These are phyloP conservation scores for Eimeria praecox DNA, from an alignment of 169 alveolate species.

Conservation along the genomic window DNA sequence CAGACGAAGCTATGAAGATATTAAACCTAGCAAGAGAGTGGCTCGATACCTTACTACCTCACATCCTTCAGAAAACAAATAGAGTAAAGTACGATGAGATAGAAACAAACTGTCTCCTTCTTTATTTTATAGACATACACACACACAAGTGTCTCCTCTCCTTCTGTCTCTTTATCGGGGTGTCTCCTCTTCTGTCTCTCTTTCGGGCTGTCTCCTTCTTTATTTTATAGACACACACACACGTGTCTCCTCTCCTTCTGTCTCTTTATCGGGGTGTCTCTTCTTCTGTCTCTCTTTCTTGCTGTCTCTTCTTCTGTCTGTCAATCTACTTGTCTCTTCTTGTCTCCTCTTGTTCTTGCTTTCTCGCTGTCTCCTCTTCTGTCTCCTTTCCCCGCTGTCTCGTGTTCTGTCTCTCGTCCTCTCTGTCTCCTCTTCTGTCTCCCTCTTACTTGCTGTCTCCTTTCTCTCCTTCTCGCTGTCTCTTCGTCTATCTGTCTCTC, in stretches of 20 bases:
- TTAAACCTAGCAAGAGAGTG: slow-evolving; percentile 91
- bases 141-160: no score
- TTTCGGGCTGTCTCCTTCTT: background rate
- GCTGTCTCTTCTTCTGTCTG: background rate
- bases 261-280: no score
- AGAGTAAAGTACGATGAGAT: slow-evolving; percentile 88
- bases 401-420: background rate
- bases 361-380: background rate
- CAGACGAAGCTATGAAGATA: slow-evolving; percentile 84
- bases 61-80: slow-evolving; percentile 89
- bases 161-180: no score
- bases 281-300: no score
- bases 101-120: background rate
- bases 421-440: background rate
- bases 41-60: slow-evolving; percentile 93
- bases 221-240: no score
- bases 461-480: no score
- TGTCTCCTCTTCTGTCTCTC: no score
- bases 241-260: no score
- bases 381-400: background rate
- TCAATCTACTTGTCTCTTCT: background rate
- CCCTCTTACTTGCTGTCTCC: background rate
- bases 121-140: no score
- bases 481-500: background rate
- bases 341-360: background rate